Evolutionary conservation across 768 basidiomycete genomes (phyloP), one percentile per base, ranked within the genome.

Genomic region (Tricholoma sp.): DNA sequence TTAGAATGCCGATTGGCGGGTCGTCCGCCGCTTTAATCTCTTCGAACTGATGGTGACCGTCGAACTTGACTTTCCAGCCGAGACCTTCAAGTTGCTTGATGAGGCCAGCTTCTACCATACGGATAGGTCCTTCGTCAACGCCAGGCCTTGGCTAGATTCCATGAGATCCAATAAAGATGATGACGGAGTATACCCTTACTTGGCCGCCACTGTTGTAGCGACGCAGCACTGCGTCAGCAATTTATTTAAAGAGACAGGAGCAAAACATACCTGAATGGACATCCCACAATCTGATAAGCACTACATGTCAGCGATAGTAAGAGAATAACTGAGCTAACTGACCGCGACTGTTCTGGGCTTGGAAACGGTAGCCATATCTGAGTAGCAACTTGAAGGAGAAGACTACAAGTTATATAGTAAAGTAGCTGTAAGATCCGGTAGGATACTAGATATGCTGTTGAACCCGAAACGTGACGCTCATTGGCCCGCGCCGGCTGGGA

Each of bases 1-100:
- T 96, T 60, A 99, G 79, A 61, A 81, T 88, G 20, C 92, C 94
- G 59, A 94, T 89, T 11, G 90, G 89, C 31, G 91, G 87, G 67
- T 94, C 91, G 52, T 76, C 67, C 42, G 73, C 73, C 5, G 80
- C 72, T 20, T 78, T 74, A 61, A 92, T 80, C 44, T 86, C 86
- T 68, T 91, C 89, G 62, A 95, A 97, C 60, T 88, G 85, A 67
- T 94, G 89, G 64, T 94, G 91, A 0, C 94, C 92, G 58, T 93
- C 87, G 70, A 96, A 98, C 47, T 84, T 73, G 61, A 98, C 95
- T 37, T 83, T 78, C 94, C 94, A 98, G 41, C 91, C 94, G 15
- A 98, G 82, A 3, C 76, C 76, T 47, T 81, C 72, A 34, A 98
- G 80, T 66, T 96, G 92, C 6, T 81, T 67, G 36, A 90, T 66